A percentile compares a stretch with the other conserved stretches of the same genome.
phyloP scores from a whole-genome alignment of 306 rosid species.

The Hippophae gyantsensis region DNA sequence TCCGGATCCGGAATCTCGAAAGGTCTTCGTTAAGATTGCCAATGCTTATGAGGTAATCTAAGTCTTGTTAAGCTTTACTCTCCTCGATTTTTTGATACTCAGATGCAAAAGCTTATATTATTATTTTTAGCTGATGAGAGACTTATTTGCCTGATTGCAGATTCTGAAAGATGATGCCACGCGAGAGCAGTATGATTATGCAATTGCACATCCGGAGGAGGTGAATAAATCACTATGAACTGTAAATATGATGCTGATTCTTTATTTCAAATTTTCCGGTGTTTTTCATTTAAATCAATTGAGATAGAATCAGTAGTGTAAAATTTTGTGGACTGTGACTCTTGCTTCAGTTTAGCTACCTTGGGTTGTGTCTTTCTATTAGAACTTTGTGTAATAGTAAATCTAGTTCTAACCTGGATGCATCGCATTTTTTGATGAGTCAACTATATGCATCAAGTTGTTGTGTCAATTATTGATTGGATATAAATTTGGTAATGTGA shows the following conservation, averaged over 20 bases:
- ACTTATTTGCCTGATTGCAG: slow-evolving; percentile 25
- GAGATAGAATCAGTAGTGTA: no score
- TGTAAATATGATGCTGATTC: no score
- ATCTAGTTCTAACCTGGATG: no score
- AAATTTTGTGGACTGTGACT: no score
- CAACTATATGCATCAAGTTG: no score
- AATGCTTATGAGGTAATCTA: slow-evolving; percentile 85
- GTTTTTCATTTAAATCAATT: background rate
- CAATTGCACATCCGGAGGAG: slow-evolving; percentile 99
- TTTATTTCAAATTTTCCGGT: background rate
- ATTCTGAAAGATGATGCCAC: slow-evolving; percentile 84
- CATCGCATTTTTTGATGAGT: no score
- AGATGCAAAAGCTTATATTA: background rate
- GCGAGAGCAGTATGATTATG: slow-evolving; percentile 85
- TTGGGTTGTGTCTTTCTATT: no score
- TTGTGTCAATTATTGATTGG: no score
- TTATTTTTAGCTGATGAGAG: background rate
- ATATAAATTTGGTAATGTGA: no score
- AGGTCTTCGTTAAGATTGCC: slow-evolving; percentile 82
- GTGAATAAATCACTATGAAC: slow-evolving; percentile 16
- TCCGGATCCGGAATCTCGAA: slow-evolving; percentile 85
- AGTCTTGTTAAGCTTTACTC: background rate
- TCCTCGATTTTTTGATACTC: background rate
- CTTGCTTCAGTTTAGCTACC: no score
- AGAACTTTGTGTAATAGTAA: no score